Conservation (phyloP, 2,329 filamentous ascomycete genomes). For the Diplocarpon mali region DNA sequence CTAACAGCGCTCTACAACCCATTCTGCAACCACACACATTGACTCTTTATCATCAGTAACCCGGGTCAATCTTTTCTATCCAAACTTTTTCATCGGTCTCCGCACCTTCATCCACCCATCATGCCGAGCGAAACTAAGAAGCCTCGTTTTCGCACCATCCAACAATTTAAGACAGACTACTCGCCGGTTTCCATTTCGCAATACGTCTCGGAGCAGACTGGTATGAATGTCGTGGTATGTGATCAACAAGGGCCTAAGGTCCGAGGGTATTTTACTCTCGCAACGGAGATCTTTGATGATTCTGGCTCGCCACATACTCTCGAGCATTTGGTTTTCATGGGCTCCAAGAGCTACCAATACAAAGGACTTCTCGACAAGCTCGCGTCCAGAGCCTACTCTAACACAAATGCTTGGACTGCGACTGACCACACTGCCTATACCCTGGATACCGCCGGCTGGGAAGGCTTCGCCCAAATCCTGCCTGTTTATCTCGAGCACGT, state of each 20-base stretch:
- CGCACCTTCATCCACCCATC: slow-evolving; percentile 21
- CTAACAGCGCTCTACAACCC: too few species aligned
- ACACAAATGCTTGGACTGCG: slow-evolving; percentile 94
- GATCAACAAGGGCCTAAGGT: slow-evolving; percentile 92
- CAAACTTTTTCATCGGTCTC: neutral
- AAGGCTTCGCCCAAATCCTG: slow-evolving; percentile 87
- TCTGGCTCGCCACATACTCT: slow-evolving; percentile 83
- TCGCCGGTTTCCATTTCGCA: slow-evolving; percentile 80
- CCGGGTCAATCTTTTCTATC: neutral
- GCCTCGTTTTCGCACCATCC: slow-evolving; percentile 67
- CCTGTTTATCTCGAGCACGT: slow-evolving; percentile 94
- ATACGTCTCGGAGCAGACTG: slow-evolving; percentile 90
- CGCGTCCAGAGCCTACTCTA: slow-evolving; percentile 83
- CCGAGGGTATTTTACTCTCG: slow-evolving; percentile 86
- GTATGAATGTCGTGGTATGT: slow-evolving; percentile 88
- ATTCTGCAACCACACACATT: neutral
- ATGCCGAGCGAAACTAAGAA: slow-evolving; percentile 44
- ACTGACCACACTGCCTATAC: slow-evolving; percentile 96
- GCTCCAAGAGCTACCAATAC: slow-evolving; percentile 85
- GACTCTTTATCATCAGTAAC: neutral
- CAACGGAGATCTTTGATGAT: slow-evolving; percentile 95
- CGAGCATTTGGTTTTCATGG: slow-evolving; percentile 80
- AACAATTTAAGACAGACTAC: slow-evolving; percentile 83
- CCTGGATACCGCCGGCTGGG: slow-evolving; percentile 90
- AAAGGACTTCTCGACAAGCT: slow-evolving; percentile 93